Conservation (phyloP, 2,329 filamentous ascomycete genomes). For the Sporothrix luriei region DNA sequence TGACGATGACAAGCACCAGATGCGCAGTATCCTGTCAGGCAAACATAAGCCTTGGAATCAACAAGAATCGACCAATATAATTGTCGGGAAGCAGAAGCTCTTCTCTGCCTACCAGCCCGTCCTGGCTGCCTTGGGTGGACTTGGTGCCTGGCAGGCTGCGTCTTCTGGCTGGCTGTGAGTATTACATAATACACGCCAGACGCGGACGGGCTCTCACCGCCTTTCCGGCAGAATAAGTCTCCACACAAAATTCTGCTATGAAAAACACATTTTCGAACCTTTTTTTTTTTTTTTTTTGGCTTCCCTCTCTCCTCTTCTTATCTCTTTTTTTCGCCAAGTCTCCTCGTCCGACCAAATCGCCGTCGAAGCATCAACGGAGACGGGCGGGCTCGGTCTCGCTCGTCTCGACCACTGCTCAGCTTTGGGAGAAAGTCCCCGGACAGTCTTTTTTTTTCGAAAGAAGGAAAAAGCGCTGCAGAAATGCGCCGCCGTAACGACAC, state of each 20-base stretch:
- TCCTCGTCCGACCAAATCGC: conserved; percentile 99
- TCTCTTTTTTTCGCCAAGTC: conserved; percentile 55
- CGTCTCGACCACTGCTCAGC: conserved; percentile 52
- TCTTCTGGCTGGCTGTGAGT: background rate
- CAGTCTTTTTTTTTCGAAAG: conserved; percentile 50
- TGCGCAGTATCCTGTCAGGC: background rate
- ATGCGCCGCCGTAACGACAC: conserved; percentile 99
- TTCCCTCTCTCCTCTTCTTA: conserved; percentile 37
- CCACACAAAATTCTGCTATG: conserved; percentile 30
- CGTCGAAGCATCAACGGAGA: conserved; percentile 97
- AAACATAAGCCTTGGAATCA: background rate
- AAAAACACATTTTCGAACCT: conserved; percentile 31
- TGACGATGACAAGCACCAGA: background rate
- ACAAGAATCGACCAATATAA: background rate
- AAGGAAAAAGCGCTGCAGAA: conserved; percentile 68
- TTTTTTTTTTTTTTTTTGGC: background rate
- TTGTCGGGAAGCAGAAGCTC: background rate
- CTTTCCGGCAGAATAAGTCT: conserved; percentile 27
- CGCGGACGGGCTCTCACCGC: conserved; percentile 26
- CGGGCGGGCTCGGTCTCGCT: conserved; percentile 46
- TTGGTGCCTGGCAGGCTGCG: background rate
- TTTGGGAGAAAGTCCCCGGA: conserved; percentile 99
- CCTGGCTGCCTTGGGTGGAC: background rate
- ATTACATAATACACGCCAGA: conserved; percentile 2
- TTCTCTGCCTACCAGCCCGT: background rate